These are phyloP conservation scores for Hibiscus syriacus DNA, from an alignment of 345 rosid species.

Conservation along the genomic window DNA sequence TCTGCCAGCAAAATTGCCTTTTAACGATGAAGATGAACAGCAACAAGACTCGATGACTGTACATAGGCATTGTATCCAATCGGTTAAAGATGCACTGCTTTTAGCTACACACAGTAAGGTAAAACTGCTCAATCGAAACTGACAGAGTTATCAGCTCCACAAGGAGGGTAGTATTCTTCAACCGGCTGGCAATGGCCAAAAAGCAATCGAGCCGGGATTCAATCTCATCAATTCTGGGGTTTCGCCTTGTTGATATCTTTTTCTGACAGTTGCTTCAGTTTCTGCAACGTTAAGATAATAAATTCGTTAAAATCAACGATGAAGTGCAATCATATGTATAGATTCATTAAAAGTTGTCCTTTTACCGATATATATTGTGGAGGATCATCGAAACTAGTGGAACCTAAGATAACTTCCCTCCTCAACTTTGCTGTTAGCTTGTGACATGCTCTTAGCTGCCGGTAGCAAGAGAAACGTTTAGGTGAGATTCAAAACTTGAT, in stretches of 20 bases:
- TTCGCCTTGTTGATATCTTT: conserved; percentile 18
- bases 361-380: conserved; percentile 58
- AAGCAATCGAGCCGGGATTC: background rate
- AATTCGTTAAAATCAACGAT: background rate
- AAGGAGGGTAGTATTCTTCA: background rate
- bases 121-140: background rate
- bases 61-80: background rate
- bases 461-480: background rate
- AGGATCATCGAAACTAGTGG: conserved; percentile 75
- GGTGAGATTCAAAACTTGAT: background rate
- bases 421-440: conserved; percentile 72
- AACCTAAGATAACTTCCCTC: conserved; percentile 86
- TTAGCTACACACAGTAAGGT: background rate
- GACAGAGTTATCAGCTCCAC: background rate
- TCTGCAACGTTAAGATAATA: conserved; percentile 30
- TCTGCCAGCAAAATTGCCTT: background rate
- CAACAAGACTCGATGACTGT: background rate
- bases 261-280: conserved; percentile 54
- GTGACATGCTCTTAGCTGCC: conserved; percentile 82
- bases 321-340: too few species aligned
- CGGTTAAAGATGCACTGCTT: background rate
- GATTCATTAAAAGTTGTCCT: too few species aligned
- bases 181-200: background rate
- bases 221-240: background rate
- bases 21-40: background rate